These are phyloP conservation scores for Trypanosoma melophagium DNA, from an alignment of 208 protist genomes.

Conservation along the genomic window DNA sequence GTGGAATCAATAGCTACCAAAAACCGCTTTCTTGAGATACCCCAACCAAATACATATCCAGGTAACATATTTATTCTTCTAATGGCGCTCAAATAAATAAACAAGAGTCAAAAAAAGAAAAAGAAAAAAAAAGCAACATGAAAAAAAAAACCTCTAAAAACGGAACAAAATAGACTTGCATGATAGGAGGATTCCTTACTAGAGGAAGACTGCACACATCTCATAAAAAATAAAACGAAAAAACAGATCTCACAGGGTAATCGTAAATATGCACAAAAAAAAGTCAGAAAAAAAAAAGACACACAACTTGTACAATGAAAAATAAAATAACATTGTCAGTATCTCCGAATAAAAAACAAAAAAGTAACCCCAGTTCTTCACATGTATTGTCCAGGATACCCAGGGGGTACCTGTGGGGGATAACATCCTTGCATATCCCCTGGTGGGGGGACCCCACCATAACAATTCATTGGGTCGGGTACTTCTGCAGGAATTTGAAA, in stretches of 20 bases:
- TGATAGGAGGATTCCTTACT: neutral
- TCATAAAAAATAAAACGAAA: constrained; percentile 8
- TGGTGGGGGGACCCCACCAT: neutral
- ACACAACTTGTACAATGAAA: constrained; percentile 7
- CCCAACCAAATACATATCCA: neutral
- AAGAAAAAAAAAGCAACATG: constrained; percentile 7
- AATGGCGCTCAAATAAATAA: neutral
- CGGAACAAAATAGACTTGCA: neutral
- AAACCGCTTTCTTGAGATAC: neutral
- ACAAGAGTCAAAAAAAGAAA: constrained; percentile 5
- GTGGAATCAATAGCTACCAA: neutral
- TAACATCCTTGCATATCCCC: neutral
- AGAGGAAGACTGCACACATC: neutral
- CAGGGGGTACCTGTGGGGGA: neutral
- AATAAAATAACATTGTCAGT: neutral
- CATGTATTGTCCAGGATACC: neutral
- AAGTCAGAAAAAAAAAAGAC: constrained; percentile 25
- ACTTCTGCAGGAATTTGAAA: neutral
- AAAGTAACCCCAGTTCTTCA: neutral
- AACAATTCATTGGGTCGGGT: neutral
- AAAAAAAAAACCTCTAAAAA: neutral
- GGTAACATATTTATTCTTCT: constrained; percentile 2
- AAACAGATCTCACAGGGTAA: neutral
- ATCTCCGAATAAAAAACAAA: neutral
- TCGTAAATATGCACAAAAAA: neutral